Evolutionary conservation across 495 filamentous ascomycete genomes (phyloP), one percentile per base, ranked within the genome.

Genomic region (Annulohypoxylon nitens): DNA sequence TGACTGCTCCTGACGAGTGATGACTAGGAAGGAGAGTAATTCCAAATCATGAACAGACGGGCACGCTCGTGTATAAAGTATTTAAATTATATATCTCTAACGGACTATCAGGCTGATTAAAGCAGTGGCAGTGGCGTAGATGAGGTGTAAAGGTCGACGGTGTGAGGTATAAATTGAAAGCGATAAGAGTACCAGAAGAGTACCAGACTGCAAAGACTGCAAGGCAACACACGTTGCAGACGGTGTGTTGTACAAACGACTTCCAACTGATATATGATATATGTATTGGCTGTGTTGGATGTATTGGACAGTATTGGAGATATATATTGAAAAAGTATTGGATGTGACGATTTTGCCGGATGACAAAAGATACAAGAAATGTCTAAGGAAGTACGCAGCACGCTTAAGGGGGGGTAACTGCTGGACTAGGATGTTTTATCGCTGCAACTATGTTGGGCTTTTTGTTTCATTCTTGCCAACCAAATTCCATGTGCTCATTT

Each of bases 61-160:
- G 33, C 25, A 61, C 36, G 25, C 23, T 59, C 39, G 63, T 67
- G 59, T 72, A 67, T 67, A 23, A 58, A 57, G 48, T 68, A 60
- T 60, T 60, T 58, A 30, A 57, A 41, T 39, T 54, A 30, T 65
- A 48, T 51, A 5, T 58, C 62, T 71, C 41, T 65, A 61, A 51
- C 20, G 54, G 61, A 58, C 50, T 70, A 70, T 63, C 64, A 51
- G 70, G 70, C 64, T 72, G 70, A 66, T 37, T n/a, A 43, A 59
- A 30, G 39, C 11, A 48, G 36, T 39, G 36, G 9, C 39, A 43
- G 39, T 30, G 30, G 30, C 30, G 30, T 30, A 30, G 3, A 30
- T 30, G 30, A 30, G 30, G 30, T 30, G 30, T 30, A 30, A 30
- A 30, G 5, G 30, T 30, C 30, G 3, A 30, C 30, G 5, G 30